Percentiles rank a stretch among this genome's conserved stretches.
phyloP scores from a whole-genome alignment of 345 rosid species.

The Pugionium cornutum region DNA sequence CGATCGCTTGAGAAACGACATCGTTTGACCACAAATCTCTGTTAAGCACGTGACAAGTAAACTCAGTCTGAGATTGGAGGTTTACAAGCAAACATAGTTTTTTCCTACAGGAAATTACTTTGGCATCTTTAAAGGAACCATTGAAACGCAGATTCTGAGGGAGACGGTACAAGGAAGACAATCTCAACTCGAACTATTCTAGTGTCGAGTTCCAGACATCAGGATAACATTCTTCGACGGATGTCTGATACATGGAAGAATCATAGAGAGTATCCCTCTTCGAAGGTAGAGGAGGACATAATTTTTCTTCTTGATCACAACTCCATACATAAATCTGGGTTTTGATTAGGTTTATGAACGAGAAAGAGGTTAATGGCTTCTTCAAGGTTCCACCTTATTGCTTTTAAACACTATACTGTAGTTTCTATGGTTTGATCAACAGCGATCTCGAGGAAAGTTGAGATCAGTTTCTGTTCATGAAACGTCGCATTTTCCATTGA shows the following conservation, averaged over 20 bases:
- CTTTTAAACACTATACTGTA: conserved; percentile 66
- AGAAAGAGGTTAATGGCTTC: conserved; percentile 5
- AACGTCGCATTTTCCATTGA: neutral
- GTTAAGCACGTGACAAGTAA: neutral
- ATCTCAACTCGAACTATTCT: neutral
- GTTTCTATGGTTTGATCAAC: conserved; percentile 69
- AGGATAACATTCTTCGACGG: too few species aligned
- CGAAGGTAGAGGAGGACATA: neutral
- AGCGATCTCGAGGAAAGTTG: conserved; percentile 83
- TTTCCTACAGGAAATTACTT: neutral
- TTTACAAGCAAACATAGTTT: conserved; percentile 25
- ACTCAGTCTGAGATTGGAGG: conserved; percentile 1
- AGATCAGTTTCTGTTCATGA: conserved; percentile 52
- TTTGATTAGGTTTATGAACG: neutral
- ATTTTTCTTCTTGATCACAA: neutral
- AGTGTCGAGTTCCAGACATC: too few species aligned
- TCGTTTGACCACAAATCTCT: conserved; percentile 11
- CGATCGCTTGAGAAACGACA: neutral
- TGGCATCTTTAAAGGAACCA: neutral
- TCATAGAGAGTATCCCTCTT: neutral
- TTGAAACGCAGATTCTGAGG: neutral
- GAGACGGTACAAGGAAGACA: neutral
- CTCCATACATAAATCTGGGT: too few species aligned
- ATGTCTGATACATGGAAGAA: neutral
- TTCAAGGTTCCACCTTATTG: neutral